Evolutionary conservation across 2,329 filamentous ascomycete genomes (phyloP).

Genomic region (Alternaria burnsii): DNA sequence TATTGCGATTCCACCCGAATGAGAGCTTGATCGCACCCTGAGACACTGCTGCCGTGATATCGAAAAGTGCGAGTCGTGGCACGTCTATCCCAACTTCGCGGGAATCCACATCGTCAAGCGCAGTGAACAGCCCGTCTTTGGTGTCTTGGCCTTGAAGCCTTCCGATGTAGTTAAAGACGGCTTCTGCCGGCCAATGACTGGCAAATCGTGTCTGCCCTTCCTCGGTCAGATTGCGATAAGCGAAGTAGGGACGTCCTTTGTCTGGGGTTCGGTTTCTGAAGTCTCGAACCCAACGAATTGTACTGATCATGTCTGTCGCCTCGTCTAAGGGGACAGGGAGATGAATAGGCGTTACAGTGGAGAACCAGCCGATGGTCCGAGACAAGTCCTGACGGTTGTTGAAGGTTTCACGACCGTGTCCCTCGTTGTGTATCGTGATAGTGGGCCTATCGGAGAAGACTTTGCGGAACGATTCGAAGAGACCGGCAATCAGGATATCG

Average conservation of each 20-base stretch:
- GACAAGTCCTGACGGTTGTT: slow-evolving; percentile 58
- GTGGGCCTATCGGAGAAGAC: slow-evolving; percentile 53
- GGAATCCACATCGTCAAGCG: slow-evolving; percentile 31
- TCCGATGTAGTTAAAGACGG: slow-evolving; percentile 46
- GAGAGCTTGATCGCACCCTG: slow-evolving; percentile 45
- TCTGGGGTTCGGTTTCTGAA: slow-evolving; percentile 40
- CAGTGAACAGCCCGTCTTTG: slow-evolving; percentile 38
- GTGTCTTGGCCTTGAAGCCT: slow-evolving; percentile 42
- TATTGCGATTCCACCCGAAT: slow-evolving; percentile 44
- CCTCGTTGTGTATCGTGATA: slow-evolving; percentile 59
- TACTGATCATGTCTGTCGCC: slow-evolving; percentile 40
- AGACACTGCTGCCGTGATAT: slow-evolving; percentile 40
- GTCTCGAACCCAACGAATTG: slow-evolving; percentile 47
- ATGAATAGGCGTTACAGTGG: slow-evolving; percentile 48
- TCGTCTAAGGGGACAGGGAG: slow-evolving; percentile 36
- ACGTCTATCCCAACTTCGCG: slow-evolving; percentile 38
- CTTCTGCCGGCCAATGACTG: slow-evolving; percentile 46
- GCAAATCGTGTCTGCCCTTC: slow-evolving; percentile 38
- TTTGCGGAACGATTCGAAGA: slow-evolving; percentile 55
- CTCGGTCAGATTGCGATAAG: slow-evolving; percentile 35
- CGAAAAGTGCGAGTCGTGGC: slow-evolving; percentile 43
- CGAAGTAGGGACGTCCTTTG: slow-evolving; percentile 47
- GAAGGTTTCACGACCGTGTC: slow-evolving; percentile 59
- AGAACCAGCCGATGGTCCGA: slow-evolving; percentile 62
- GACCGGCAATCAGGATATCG: slow-evolving; percentile 48